Conservation (phyloP, 257 asterid species). For the Scutellaria baicalensis region DNA sequence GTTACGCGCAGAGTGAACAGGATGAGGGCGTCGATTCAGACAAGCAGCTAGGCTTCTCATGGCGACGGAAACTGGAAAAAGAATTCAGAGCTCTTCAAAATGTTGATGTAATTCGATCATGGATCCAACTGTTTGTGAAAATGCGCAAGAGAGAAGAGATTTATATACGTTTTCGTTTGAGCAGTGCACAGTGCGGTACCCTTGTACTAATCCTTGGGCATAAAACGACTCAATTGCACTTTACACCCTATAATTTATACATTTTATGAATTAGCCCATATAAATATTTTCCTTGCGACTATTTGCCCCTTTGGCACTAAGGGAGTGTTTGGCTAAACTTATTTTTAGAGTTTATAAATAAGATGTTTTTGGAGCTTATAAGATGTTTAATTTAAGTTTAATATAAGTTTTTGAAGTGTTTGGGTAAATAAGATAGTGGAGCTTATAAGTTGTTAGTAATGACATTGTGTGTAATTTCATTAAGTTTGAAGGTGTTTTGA, state of each 20-base stretch:
- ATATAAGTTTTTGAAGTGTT: too few species aligned
- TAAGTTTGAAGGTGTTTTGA: too few species aligned
- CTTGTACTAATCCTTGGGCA: neutral
- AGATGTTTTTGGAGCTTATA: too few species aligned
- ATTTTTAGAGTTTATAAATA: too few species aligned
- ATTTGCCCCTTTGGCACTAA: neutral
- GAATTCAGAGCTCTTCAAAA: neutral
- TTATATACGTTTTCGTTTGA: neutral
- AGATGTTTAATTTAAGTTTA: too few species aligned
- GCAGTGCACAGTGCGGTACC: neutral
- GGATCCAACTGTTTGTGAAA: conserved; percentile 24
- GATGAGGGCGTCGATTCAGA: conserved; percentile 31
- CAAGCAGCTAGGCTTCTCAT: conserved; percentile 34
- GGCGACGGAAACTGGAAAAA: conserved; percentile 9
- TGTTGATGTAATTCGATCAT: neutral
- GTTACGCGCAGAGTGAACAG: conserved; percentile 36
- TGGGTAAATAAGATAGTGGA: too few species aligned
- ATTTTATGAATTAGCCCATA: neutral
- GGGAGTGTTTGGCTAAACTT: too few species aligned
- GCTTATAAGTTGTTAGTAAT: too few species aligned
- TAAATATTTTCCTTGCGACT: neutral
- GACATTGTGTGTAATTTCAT: too few species aligned
- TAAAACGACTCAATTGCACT: neutral
- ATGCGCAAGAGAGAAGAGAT: conserved; percentile 6
- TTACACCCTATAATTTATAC: neutral